Evolutionary conservation across 2,329 filamentous ascomycete species (phyloP), one percentile per base, ranked within the genome.

Genomic region (Lecanicillium sp.): DNA sequence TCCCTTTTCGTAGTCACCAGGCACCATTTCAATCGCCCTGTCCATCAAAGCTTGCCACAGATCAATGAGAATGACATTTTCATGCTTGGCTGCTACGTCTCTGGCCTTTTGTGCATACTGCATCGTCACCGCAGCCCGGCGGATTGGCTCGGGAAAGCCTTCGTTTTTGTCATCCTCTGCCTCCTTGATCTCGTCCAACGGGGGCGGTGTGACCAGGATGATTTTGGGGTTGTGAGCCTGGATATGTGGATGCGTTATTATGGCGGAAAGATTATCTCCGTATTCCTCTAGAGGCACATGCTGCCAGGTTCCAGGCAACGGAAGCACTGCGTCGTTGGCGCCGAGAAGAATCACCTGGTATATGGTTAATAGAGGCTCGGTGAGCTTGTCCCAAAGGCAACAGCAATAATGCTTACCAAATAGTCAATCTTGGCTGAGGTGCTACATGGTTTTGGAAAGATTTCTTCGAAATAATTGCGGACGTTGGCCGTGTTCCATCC

Each of bases 401-500:
- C 9, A 7, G 16, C 8, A 13, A 13, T 13, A 35, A 13, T 12
- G 51, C 70, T 51, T 58, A 85, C 82, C 47, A 90, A 59, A 51
- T 85, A 82, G 42, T 78, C 74, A 41, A 89, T 71, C 52, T 71
- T 73, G 8, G 76, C 70, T 19, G 71, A 73, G 3, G 63, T 58
- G 17, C 69, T 59, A 2, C 72, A 67, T 1, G 78, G 76, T n/a
- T 75, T 64, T 3, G 85, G 81, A 48, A 95, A 78, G 47, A 92
- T 74, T 30, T 77, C 64, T 0, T 81, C 72, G 5, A 95, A 65
- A 30, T 83, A 69, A 42, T 75, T 65, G 42, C 94, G 60, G 9
- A 80, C 82, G 57, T 94, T 80, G 27, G 72, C 70, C 3, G 87
- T 88, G 53, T 82, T 94, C 67, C 90, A 95, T 9, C 90, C 90